Conservation (phyloP, 441 rosid species). For the Kokia cookei region DNA sequence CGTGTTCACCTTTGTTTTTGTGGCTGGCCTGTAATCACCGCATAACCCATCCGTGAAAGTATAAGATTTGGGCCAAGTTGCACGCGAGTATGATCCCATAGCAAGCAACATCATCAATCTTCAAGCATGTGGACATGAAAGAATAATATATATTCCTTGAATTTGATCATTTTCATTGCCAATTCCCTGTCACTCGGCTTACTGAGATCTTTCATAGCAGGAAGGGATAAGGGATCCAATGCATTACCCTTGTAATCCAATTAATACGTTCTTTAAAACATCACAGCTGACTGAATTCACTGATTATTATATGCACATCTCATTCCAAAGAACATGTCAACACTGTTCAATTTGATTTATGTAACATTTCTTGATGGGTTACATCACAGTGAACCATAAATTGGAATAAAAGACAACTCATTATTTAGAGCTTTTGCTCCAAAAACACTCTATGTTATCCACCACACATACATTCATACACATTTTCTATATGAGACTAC, state of each 20-base stretch:
- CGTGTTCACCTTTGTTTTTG: neutral
- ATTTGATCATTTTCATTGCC: neutral
- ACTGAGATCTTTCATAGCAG: neutral
- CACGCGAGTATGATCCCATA: neutral
- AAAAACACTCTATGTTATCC: neutral
- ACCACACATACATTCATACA: neutral
- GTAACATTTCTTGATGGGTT: neutral
- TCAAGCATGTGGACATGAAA: neutral
- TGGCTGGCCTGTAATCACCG: slow-evolving; percentile 5
- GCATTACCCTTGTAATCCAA: neutral
- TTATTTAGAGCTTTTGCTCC: neutral
- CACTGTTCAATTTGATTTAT: neutral
- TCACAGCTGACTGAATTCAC: neutral
- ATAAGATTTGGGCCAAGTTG: neutral
- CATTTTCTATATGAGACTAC: neutral
- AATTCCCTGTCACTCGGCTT: neutral
- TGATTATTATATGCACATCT: neutral
- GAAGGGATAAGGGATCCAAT: too few relatives aligned
- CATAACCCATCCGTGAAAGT: neutral
- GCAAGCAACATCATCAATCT: neutral
- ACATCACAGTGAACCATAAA: neutral
- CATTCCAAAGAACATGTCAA: neutral
- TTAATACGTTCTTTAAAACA: neutral
- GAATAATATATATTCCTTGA: neutral
- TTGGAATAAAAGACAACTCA: neutral